These are phyloP conservation scores for Diversispora epigaea DNA, from an alignment of 192 early-diverging fungal genomes.

Conservation along the genomic window DNA sequence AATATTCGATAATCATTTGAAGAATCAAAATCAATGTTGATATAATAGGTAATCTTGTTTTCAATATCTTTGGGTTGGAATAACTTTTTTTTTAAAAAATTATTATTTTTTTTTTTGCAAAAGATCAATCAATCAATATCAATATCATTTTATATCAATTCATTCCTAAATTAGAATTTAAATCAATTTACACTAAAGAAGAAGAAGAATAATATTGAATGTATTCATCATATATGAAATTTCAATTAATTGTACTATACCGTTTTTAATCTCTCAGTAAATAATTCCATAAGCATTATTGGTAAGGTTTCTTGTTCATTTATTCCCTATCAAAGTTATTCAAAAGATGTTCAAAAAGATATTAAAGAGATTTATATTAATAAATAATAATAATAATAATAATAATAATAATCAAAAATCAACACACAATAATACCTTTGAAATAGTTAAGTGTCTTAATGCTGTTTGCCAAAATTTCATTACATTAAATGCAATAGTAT, in stretches of 20 bases:
- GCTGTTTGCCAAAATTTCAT: constrained; percentile 7
- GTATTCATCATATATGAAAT: too few species aligned
- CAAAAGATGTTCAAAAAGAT: too few species aligned
- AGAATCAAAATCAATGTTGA: constrained; percentile 12
- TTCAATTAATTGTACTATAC: background rate
- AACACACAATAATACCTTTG: background rate
- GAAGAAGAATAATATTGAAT: too few species aligned
- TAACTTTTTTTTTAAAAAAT: background rate
- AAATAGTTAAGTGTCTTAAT: background rate
- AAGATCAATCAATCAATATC: background rate
- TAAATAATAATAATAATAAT: background rate
- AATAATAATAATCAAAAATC: background rate
- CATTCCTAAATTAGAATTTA: background rate
- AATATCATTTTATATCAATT: background rate
- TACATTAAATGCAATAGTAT: background rate
- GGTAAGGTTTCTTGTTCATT: background rate
- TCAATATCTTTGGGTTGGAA: background rate
- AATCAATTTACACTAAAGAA: too few species aligned
- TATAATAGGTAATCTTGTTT: background rate
- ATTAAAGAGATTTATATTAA: background rate
- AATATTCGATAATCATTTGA: background rate
- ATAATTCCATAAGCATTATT: constrained; percentile 21
- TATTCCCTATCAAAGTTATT: background rate
- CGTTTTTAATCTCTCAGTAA: background rate
- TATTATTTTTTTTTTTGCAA: background rate